Evolutionary conservation across 495 filamentous ascomycete genomes (phyloP), one percentile per base, ranked within the genome.

Genomic region (Penicillium chermesinum): DNA sequence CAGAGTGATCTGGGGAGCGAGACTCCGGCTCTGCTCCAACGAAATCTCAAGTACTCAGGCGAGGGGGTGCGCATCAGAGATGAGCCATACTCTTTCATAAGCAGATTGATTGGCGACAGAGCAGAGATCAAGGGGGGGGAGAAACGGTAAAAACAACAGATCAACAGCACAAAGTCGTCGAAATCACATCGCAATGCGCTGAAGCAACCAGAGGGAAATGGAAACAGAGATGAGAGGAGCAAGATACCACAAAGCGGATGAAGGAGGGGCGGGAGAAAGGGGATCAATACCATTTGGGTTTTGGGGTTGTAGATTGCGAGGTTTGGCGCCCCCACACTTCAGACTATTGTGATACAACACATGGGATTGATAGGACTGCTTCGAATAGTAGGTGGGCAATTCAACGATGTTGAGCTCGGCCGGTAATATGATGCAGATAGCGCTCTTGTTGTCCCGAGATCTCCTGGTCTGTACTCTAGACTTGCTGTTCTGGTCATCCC

Each of bases 171-270:
- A 20, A 20, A 40, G 38, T 20, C n/a, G 41, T 33, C 21, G 50
- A 39, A 54, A 62, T 70, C 58, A 69, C 65, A 72, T 71, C 58
- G 65, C 61, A 70, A 59, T 55, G 49, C 49, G 41, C 47, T 53
- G 41, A 32, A 46, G 14, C 19, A n/a, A 46, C n/a, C 20, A 21
- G 19, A 36, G 14, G 14, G 10, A 32, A 27, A 49, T 32, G 38
- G 3, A 36, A 1, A 4, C 22, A 2, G 9, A 44, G 14, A 21
- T 7, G 10, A 30, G 27, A 38, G 12, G 32, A 48, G 42, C 41
- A 32, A 40, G 44, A 21, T 19, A 35, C 12, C 16, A 27, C 18
- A 42, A 36, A 32, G 44, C 52, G 53, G 53, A 40, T 50, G 54
- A 60, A 19, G 41, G 34, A 49, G 52, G 50, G 49, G 58, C 50